These are phyloP conservation scores for Solanum arcanum DNA, from an alignment of 257 asterid species.

Conservation along the genomic window DNA sequence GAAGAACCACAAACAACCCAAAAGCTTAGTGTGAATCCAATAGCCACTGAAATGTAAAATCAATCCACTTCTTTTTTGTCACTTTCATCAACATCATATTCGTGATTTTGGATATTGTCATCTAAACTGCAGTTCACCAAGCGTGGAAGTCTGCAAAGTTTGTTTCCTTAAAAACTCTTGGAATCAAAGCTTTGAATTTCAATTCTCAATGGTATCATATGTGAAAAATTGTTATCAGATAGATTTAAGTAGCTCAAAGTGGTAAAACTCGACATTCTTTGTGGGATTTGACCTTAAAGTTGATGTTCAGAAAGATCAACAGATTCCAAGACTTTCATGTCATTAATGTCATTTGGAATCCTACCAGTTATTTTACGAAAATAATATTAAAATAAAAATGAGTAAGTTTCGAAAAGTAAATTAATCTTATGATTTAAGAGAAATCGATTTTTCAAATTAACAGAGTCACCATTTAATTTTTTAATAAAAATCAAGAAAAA, in stretches of 20 bases:
- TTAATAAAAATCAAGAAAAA: too few species aligned
- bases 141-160: not conserved
- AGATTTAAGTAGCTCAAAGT: not conserved
- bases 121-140: not conserved
- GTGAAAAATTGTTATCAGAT: slow-evolving; percentile 3
- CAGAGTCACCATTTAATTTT: too few species aligned
- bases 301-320: not conserved
- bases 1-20: not conserved
- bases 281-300: not conserved
- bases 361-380: not conserved
- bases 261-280: not conserved
- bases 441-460: too few species aligned
- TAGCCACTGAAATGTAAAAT: slow-evolving; percentile 5
- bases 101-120: not conserved
- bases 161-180: not conserved
- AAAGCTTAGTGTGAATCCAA: slow-evolving; percentile 5
- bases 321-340: not conserved
- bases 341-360: slow-evolving; percentile 13
- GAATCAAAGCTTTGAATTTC: slow-evolving; percentile 1
- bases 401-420: too few species aligned
- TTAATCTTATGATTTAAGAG: too few species aligned
- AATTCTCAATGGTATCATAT: not conserved
- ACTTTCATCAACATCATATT: not conserved
- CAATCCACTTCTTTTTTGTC: not conserved
- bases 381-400: too few species aligned